Base-by-base conservation (phyloP, 1,284 basidiomycete genomes). In the Pyrrhoderma noxium region DNA sequence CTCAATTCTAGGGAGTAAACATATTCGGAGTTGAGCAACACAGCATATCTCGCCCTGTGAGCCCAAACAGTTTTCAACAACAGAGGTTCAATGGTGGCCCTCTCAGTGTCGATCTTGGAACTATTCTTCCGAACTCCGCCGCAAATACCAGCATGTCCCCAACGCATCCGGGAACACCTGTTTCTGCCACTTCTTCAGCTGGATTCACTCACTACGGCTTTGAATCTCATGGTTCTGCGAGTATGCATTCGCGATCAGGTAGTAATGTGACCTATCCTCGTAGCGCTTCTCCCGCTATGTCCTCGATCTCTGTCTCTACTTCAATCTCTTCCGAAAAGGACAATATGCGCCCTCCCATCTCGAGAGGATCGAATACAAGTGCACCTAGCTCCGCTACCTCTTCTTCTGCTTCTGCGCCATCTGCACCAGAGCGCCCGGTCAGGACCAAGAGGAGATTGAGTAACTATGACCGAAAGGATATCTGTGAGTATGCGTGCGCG, bases 401-500 rank as follows among this genome's bases (percentile, higher is more conserved):
- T 25, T 16, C 37, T 47, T 60, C 53, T 25, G 46, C 37, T 19
- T 59, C 60, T 11, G 82, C 81, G 59, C 76, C 82, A 50, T 59
- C 60, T 11, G 82, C 81, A 59, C 76, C 82, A 50, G 75, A 76
- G 58, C 89, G 88, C 63, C 81, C 85, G 47, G 11, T 11, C 5
- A 31, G 27, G 11, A 31, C 27, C 11, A 31, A 31, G 11, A 31
- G 27, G 27, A 31, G 27, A 31, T 76, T 91, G 31, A 79, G 75
- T 62, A 86, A 86, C 60, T 68, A 75, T 85, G 89, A 61, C 80
- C 88, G 56, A 84, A 40, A 83, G 62, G 70, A 73, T n/a, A 92
- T 93, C 47, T 93, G 90, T 62, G 59, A 77, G 39, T 82, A 80
- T 66, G 76, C 81, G 59, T 66, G 73, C 46, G 67, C 79, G 2